Conservation (phyloP, 371 early-diverging fungal genomes). For the Coemansia linderi region DNA sequence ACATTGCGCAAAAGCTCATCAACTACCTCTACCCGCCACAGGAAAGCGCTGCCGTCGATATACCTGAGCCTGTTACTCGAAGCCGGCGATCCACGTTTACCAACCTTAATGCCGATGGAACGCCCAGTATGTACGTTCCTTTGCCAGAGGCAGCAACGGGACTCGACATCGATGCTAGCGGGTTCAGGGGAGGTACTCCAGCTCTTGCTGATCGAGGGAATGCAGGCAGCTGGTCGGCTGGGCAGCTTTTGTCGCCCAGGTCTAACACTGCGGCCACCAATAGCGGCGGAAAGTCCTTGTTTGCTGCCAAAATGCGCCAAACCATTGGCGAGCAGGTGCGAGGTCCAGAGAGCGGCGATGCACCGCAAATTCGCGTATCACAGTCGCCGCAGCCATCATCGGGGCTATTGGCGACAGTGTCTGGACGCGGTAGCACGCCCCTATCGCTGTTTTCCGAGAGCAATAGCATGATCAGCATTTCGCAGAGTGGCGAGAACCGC, state of each 20-base stretch:
- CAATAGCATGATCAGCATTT: constrained; percentile 36
- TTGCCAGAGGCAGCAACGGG: not conserved
- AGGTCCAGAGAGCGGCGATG: not conserved
- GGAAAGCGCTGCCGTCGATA: constrained; percentile 15
- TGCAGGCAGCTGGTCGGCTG: not conserved
- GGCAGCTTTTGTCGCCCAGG: not conserved
- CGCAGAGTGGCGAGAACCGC: constrained; percentile 47
- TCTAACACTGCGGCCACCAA: not conserved
- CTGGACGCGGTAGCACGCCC: constrained; percentile 26
- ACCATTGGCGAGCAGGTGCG: constrained; percentile 22
- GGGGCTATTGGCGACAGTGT: constrained; percentile 21
- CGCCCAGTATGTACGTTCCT: not conserved
- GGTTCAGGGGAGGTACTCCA: not conserved
- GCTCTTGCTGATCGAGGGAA: constrained; percentile 1
- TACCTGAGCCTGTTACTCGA: not conserved
- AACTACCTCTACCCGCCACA: constrained; percentile 77
- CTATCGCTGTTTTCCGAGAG: constrained; percentile 31
- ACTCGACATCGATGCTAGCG: not conserved
- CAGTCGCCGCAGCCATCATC: constrained; percentile 16
- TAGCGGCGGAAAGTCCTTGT: constrained; percentile 20
- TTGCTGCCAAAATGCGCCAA: constrained; percentile 22
- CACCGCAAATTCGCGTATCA: not conserved
- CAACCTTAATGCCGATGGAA: not conserved
- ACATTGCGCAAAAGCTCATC: constrained; percentile 71
- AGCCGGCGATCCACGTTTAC: not conserved